A percentile compares a stretch with the other conserved stretches of the same genome.
These are phyloP conservation scores for Geranium rotundifolium DNA, from an alignment of 345 rosid species.

Conservation along the genomic window DNA sequence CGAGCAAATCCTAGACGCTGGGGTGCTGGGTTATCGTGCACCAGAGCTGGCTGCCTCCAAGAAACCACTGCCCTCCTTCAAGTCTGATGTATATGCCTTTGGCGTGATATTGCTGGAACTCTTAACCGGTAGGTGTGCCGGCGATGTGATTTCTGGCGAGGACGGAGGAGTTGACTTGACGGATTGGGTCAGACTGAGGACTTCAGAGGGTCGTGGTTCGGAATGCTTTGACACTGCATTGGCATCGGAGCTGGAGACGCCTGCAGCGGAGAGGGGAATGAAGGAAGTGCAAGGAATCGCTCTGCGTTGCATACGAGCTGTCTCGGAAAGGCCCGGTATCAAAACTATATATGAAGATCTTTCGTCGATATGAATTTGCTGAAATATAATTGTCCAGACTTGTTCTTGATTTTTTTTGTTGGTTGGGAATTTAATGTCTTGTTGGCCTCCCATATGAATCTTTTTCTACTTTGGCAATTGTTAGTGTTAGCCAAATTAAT, in stretches of 20 bases:
- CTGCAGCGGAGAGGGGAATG: conserved; percentile 67
- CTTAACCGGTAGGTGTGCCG: conserved; percentile 81
- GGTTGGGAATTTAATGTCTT: conserved; percentile 19
- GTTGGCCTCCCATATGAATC: conserved; percentile 2
- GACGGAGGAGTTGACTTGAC: conserved; percentile 71
- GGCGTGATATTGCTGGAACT: conserved; percentile 78
- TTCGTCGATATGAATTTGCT: conserved; percentile 52
- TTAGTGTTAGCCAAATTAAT: no score
- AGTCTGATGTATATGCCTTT: conserved; percentile 91
- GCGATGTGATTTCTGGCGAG: conserved; percentile 79
- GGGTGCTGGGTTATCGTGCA: conserved; percentile 83
- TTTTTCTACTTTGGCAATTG: neutral
- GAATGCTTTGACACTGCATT: conserved; percentile 70
- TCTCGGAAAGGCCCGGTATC: conserved; percentile 92
- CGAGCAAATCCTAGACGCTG: conserved; percentile 90
- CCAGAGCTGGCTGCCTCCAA: conserved; percentile 86
- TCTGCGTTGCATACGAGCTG: conserved; percentile 60
- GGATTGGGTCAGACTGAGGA: conserved; percentile 70
- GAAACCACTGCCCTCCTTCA: conserved; percentile 86
- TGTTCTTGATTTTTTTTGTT: neutral
- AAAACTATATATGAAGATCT: conserved; percentile 96
- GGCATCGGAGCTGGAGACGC: conserved; percentile 37
- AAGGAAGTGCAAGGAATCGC: conserved; percentile 89
- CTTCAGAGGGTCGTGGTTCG: conserved; percentile 48
- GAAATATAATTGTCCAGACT: conserved; percentile 6